Evolutionary conservation across 139 green algal genomes (phyloP), one percentile per base, ranked within the genome.

Genomic region (Spirogloea muscicola): DNA sequence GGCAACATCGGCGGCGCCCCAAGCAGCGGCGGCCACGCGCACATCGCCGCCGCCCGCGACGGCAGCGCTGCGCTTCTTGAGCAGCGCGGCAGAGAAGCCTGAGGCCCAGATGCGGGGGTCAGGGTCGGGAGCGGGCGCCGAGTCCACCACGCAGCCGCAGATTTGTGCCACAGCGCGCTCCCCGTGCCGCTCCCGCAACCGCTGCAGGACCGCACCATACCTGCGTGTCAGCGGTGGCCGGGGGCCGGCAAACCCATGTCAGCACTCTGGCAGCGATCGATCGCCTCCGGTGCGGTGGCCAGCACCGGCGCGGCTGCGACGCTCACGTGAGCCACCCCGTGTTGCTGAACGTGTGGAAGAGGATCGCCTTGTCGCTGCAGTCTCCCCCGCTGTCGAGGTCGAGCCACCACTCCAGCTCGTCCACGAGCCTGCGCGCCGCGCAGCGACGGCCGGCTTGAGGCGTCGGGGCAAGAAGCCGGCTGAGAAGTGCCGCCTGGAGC

Each of bases 271-370:
- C 10, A 25, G 10, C 10, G 10, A 51, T 13, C 10, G 43, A 10
- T 13, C 13, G 43, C 13, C 43, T 51, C 43, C 43, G 10, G 10
- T 13, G 10, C 43, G 10, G 10, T 13, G 36, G 39, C 10, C 36
- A 40, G 10, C 55, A 13, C 55, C 55, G 39, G 36, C 10, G 55
- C 10, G 55, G 36, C 29, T 42, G 29, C 36, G 13, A 42, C 55
- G 29, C 55, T 16, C 66, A 71, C 65, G 49, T 57, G n/a, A 81
- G 72, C 72, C 72, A 81, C 0, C 72, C 72, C 40, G 72, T 81
- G 65, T 81, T 81, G 33, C 72, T 81, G 65, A 81, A 81, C 9
- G 72, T 77, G 65, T 81, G 72, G 49, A 81, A 81, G 4, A 81
- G 21, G 27, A n/a, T 46, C 21, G 64, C 48, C 36, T 10, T 49